Base-by-base conservation (phyloP, 306 rosid genomes). In the Ormosia semicastrata region DNA sequence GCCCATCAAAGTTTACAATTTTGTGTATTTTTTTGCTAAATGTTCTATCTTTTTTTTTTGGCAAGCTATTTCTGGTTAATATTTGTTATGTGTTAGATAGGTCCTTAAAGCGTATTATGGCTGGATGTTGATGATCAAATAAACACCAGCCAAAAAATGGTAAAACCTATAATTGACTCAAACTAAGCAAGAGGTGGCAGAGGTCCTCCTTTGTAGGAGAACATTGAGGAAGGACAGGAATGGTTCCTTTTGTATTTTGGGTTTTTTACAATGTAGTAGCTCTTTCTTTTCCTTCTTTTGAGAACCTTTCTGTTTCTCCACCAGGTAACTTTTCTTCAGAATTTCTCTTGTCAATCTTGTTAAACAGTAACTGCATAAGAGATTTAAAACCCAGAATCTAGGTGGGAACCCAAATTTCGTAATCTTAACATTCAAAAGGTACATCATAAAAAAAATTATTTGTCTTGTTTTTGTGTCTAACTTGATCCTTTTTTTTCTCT, bases 171-270 rank as follows among this genome's bases (percentile, higher is more conserved):
- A 88, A 87, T 88, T 37, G 86, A 84, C 73, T 60, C 54, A 71
- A 76, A 73, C 82, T 53, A 93, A 88, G 86, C 81, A 73, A 83
- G 54, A 84, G 85, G 74, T 67, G 87, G 71, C 57, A 54, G 10
- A 63, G 43, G 49, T 34, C 94, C 97, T 76, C 74, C 83, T 87
- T 90, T 87, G 85, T 81, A 87, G 91, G 91, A 87, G 91, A 81
- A 59, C 83, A 64, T 75, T 77, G 86, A 86, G 81, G 85, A 39
- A 82, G 86, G 82, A 79, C 81, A 54, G 32, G 33, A 46, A 50
- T 46, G 14, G 41, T 66, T 81, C 77, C 72, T 78, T 80, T 47
- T 80, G 78, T 69, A 24, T 73, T 60, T 46, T 18, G 53, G 67
- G 41, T 43, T 10, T 36, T 77, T 70, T 69, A 77, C 10, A 57